Conservation (phyloP, 169 alveolate species). For the Cryptosporidium viatorum region DNA sequence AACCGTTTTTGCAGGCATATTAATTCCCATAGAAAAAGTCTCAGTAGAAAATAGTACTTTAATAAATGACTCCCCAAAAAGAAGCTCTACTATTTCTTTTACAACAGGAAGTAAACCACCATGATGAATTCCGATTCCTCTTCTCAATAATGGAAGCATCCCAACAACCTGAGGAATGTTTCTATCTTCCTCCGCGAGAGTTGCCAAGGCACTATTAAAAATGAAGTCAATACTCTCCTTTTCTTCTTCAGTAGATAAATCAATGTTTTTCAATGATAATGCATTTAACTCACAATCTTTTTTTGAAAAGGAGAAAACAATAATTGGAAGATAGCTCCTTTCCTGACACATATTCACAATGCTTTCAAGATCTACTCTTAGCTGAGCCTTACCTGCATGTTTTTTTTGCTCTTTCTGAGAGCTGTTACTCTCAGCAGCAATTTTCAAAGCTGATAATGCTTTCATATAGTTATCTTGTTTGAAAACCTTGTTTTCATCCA, state of each 20-base stretch:
- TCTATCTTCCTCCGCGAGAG: constrained; percentile 96
- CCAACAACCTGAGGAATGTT: constrained; percentile 92
- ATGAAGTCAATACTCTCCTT: constrained; percentile 92
- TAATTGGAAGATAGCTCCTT: constrained; percentile 93
- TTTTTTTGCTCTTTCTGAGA: constrained; percentile 71
- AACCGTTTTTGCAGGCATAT: constrained; percentile 99
- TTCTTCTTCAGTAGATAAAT: constrained; percentile 87
- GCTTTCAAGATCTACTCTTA: constrained; percentile 89
- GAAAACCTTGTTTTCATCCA: constrained; percentile 94
- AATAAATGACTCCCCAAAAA: constrained; percentile 94
- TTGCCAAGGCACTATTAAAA: constrained; percentile 95
- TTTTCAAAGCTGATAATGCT: constrained; percentile 74
- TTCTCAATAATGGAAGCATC: constrained; percentile 91
- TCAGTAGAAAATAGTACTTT: constrained; percentile 97
- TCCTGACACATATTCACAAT: constrained; percentile 93
- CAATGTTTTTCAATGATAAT: constrained; percentile 86
- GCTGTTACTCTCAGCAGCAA: constrained; percentile 47
- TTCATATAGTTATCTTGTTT: constrained; percentile 81
- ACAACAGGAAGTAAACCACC: constrained; percentile 97
- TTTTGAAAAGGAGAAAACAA: constrained; percentile 97
- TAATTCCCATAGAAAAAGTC: constrained; percentile 98
- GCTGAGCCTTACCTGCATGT: constrained; percentile 41
- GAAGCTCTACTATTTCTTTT: constrained; percentile 96
- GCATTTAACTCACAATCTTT: constrained; percentile 97
- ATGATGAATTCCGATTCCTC: constrained; percentile 98